Evolutionary conservation across 2,329 filamentous ascomycete species (phyloP).

Genomic region (Fusarium nygamai): DNA sequence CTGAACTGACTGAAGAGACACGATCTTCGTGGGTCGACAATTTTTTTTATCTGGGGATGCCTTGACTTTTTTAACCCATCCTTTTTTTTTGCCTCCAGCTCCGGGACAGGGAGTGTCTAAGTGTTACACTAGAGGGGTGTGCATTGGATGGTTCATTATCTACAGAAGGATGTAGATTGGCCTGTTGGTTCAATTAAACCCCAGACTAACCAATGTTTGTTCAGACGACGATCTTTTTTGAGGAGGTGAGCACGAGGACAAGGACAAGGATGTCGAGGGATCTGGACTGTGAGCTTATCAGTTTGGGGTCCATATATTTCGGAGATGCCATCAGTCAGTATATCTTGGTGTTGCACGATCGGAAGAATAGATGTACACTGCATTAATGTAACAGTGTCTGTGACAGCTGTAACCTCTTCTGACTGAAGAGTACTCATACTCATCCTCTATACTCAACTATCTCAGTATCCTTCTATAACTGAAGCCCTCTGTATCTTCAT

Average conservation of each 20-base stretch:
- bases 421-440: fast-evolving
- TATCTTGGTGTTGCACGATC: background rate
- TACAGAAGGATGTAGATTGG: background rate
- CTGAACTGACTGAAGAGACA: constrained; percentile 2
- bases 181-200: background rate
- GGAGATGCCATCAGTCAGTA: background rate
- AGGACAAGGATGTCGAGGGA: background rate
- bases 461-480: no score
- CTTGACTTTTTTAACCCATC: constrained; percentile 25
- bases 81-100: constrained; percentile 5
- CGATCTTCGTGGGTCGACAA: constrained; percentile 23
- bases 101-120: background rate
- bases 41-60: constrained; percentile 12
- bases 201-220: background rate
- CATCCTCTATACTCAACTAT: background rate
- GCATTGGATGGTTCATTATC: background rate
- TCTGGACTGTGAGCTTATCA: constrained; percentile 16
- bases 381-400: background rate
- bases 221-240: constrained; percentile 1
- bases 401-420: background rate
- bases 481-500: background rate
- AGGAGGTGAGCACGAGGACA: constrained; percentile 3
- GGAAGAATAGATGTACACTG: background rate
- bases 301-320: constrained; percentile 12
- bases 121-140: background rate